Percentiles rank a stretch among this genome's conserved stretches.
Conservation (phyloP, 1,284 basidiomycete genomes). For the Coniferiporia weirii region DNA sequence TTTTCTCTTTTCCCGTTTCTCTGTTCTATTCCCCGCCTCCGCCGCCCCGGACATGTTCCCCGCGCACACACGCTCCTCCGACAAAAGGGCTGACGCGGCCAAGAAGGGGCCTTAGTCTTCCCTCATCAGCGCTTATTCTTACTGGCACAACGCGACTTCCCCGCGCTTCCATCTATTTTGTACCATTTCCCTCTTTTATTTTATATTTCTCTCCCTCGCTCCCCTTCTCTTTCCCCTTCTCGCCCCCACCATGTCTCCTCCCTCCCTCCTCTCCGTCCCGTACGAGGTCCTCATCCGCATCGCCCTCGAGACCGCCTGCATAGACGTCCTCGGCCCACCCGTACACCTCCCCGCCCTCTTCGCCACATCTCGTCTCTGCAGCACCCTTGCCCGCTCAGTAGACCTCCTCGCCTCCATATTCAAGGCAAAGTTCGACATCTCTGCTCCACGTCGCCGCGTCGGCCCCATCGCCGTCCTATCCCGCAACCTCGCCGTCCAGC, state of each 20-base stretch:
- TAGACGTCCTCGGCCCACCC: slow-evolving; percentile 39
- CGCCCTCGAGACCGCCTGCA: slow-evolving; percentile 41
- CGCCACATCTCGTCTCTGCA: slow-evolving; percentile 41
- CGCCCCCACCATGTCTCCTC: slow-evolving; percentile 13
- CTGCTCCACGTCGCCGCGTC: slow-evolving; percentile 52
- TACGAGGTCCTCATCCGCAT: slow-evolving; percentile 58
- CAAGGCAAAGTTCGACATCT: slow-evolving; percentile 53
- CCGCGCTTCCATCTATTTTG: too few relatives aligned
- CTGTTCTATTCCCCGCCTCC: too few relatives aligned
- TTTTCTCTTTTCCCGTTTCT: too few relatives aligned
- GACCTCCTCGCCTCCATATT: slow-evolving; percentile 59
- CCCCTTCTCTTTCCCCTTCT: slow-evolving; percentile 1
- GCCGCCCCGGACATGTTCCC: too few relatives aligned
- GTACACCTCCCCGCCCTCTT: slow-evolving; percentile 44
- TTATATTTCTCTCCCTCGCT: too few relatives aligned
- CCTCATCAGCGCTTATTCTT: too few relatives aligned
- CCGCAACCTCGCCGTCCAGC: slow-evolving; percentile 42
- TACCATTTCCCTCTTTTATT: too few relatives aligned
- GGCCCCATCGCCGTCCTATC: slow-evolving; percentile 33
- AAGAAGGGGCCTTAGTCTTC: too few relatives aligned
- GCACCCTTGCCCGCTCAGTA: slow-evolving; percentile 36
- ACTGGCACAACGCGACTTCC: too few relatives aligned
- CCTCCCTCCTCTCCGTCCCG: slow-evolving; percentile 46
- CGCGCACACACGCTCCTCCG: too few relatives aligned
- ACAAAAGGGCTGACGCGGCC: too few relatives aligned